Conservation (phyloP, 2,329 filamentous ascomycete species). For the Talaromyces marneffei region DNA sequence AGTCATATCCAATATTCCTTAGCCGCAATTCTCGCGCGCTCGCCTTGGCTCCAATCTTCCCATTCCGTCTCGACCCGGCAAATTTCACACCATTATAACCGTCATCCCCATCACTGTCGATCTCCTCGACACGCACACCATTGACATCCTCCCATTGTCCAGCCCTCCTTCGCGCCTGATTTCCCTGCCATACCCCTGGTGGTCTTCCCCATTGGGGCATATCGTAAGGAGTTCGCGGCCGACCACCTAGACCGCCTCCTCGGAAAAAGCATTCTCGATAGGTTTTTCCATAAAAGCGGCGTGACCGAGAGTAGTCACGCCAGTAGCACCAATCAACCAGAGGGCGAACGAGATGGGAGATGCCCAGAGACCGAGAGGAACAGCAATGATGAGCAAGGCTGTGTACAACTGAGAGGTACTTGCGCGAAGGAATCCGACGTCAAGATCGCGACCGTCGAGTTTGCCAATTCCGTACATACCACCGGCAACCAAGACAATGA, state of each 20-base stretch:
- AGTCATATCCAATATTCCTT: slow-evolving; percentile 35
- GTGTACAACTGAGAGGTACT: slow-evolving; percentile 94
- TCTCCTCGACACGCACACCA: slow-evolving; percentile 36
- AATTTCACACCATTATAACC: slow-evolving; percentile 28
- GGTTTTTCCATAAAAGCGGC: slow-evolving; percentile 96
- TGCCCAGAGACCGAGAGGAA: slow-evolving; percentile 78
- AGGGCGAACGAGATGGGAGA: slow-evolving; percentile 79
- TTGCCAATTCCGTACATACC: slow-evolving; percentile 91
- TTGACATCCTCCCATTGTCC: slow-evolving; percentile 46
- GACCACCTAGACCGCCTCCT: slow-evolving; percentile 99
- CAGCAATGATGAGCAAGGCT: slow-evolving; percentile 70
- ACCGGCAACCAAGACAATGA: slow-evolving; percentile 78
- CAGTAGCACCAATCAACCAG: slow-evolving; percentile 93
- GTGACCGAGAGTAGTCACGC: slow-evolving; percentile 90
- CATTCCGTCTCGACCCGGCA: slow-evolving; percentile 30
- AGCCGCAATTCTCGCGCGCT: slow-evolving; percentile 33
- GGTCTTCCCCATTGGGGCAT: slow-evolving; percentile 99
- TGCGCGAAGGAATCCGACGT: slow-evolving; percentile 74
- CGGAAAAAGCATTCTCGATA: slow-evolving; percentile 99
- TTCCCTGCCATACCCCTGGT: slow-evolving; percentile 74
- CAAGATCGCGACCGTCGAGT: slow-evolving; percentile 80
- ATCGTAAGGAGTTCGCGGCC: slow-evolving; percentile 93
- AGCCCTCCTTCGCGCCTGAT: slow-evolving; percentile 53
- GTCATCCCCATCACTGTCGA: slow-evolving; percentile 41
- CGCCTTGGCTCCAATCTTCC: slow-evolving; percentile 21